Conservation (phyloP, 139 green algal species). For the Spirogloea muscicola region DNA sequence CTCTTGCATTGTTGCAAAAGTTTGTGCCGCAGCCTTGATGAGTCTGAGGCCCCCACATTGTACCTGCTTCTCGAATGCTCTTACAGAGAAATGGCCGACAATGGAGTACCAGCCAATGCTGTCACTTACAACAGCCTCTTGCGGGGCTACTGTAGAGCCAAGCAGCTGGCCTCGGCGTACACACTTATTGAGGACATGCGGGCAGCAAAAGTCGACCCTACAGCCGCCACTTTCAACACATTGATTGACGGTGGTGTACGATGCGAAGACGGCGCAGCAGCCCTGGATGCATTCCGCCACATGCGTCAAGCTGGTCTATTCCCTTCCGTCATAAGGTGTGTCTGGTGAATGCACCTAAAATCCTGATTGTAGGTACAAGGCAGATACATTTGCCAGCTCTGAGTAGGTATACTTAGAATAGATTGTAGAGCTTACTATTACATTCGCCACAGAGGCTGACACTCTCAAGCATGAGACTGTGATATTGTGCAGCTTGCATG, state of each 20-base stretch:
- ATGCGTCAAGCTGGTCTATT: neutral
- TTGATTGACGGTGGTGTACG: conserved; percentile 15
- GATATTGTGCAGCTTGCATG: too few relatives aligned
- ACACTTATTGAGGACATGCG: conserved; percentile 19
- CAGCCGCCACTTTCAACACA: conserved; percentile 13
- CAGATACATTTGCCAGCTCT: too few relatives aligned
- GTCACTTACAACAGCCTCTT: conserved; percentile 19
- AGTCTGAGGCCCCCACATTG: too few relatives aligned
- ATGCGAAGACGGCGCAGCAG: neutral
- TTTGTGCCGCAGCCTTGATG: too few relatives aligned
- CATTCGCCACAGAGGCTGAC: too few relatives aligned
- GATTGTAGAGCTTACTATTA: too few relatives aligned
- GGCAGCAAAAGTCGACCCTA: neutral
- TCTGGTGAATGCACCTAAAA: too few relatives aligned
- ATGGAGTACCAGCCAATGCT: conserved; percentile 5
- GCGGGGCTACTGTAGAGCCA: neutral
- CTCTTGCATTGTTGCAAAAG: too few relatives aligned
- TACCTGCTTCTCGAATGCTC: too few relatives aligned
- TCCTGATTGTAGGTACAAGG: too few relatives aligned
- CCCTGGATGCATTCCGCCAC: neutral
- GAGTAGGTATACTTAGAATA: too few relatives aligned
- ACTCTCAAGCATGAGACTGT: too few relatives aligned
- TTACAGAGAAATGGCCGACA: neutral
- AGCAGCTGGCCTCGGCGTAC: neutral
- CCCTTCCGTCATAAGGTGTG: neutral